A percentile compares a stretch with the other conserved stretches of the same genome.
Evolutionary conservation across 1,284 basidiomycete species (phyloP).

Genomic region (Lentinula novae-zelandiae): DNA sequence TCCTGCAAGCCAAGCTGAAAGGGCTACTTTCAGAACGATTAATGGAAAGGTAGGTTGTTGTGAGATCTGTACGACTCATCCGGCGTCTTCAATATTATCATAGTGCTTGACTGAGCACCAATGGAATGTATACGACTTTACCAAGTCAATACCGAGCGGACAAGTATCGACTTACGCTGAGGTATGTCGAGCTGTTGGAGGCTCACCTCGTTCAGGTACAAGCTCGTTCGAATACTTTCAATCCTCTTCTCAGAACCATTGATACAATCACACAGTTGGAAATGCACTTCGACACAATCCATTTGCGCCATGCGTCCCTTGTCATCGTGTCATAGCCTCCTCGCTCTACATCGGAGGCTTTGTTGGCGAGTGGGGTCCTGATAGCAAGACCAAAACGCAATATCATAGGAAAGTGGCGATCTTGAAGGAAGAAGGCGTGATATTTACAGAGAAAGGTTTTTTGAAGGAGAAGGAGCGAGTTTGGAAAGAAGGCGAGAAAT

Average conservation of each 20-base stretch:
- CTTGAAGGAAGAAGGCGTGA: slow-evolving; percentile 45
- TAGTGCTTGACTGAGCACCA: slow-evolving; percentile 48
- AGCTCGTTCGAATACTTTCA: background rate
- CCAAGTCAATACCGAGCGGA: slow-evolving; percentile 44
- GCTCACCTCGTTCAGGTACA: slow-evolving; percentile 58
- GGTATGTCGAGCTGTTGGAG: slow-evolving; percentile 41
- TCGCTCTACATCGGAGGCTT: slow-evolving; percentile 58
- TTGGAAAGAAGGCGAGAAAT: background rate
- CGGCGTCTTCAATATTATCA: background rate
- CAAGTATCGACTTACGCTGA: slow-evolving; percentile 56
- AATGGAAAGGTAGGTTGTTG: slow-evolving; percentile 21
- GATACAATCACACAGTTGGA: slow-evolving; percentile 39
- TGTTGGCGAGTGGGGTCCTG: slow-evolving; percentile 53
- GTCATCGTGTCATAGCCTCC: slow-evolving; percentile 63
- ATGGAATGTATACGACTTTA: slow-evolving; percentile 60
- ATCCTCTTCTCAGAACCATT: background rate
- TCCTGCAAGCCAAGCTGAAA: slow-evolving; percentile 16
- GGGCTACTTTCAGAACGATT: slow-evolving; percentile 19
- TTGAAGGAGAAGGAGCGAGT: slow-evolving; percentile 21
- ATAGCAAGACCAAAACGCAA: slow-evolving; percentile 31
- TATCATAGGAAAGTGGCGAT: slow-evolving; percentile 42
- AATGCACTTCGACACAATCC: slow-evolving; percentile 58
- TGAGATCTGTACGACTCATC: background rate
- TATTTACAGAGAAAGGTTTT: slow-evolving; percentile 40
- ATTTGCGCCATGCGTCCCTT: slow-evolving; percentile 61